Evolutionary conservation across 2,329 filamentous ascomycete species (phyloP).

Genomic region (Podosphaera leucotricha): DNA sequence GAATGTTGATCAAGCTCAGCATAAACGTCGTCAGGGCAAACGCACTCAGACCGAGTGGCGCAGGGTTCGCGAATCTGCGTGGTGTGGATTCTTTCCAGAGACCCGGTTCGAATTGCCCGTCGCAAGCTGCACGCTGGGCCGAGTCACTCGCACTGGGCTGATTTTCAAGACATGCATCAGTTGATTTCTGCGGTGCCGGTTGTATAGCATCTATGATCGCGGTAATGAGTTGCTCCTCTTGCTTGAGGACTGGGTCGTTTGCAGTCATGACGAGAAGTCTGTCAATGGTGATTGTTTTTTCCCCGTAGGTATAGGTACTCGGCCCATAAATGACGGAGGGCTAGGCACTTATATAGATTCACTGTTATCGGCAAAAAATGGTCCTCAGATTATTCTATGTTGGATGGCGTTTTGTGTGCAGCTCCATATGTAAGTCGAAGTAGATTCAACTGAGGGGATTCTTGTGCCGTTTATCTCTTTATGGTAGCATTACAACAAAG

Average conservation of each 20-base stretch:
- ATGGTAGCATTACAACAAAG: neutral
- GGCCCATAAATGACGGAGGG: too few relatives aligned
- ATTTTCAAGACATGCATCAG: neutral
- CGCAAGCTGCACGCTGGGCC: constrained; percentile 27
- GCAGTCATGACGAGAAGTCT: neutral
- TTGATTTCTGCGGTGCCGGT: neutral
- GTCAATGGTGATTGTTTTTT: too few relatives aligned
- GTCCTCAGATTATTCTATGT: neutral
- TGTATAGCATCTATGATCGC: neutral
- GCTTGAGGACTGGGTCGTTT: neutral
- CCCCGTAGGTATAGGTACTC: too few relatives aligned
- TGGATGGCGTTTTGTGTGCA: neutral
- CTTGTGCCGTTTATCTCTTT: neutral
- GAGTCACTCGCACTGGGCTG: constrained; percentile 9
- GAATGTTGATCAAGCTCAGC: constrained; percentile 32
- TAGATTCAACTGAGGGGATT: neutral
- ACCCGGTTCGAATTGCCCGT: constrained; percentile 35
- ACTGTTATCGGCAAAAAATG: neutral
- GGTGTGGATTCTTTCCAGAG: constrained; percentile 27
- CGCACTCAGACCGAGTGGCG: constrained; percentile 32
- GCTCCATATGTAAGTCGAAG: neutral
- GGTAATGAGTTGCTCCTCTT: neutral
- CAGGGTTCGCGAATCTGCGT: constrained; percentile 35
- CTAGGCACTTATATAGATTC: neutral
- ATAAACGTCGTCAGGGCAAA: constrained; percentile 41